Percentiles rank a stretch among this genome's conserved stretches.
Conservation (phyloP, 768 basidiomycete species). For the Termitomyces sp. region DNA sequence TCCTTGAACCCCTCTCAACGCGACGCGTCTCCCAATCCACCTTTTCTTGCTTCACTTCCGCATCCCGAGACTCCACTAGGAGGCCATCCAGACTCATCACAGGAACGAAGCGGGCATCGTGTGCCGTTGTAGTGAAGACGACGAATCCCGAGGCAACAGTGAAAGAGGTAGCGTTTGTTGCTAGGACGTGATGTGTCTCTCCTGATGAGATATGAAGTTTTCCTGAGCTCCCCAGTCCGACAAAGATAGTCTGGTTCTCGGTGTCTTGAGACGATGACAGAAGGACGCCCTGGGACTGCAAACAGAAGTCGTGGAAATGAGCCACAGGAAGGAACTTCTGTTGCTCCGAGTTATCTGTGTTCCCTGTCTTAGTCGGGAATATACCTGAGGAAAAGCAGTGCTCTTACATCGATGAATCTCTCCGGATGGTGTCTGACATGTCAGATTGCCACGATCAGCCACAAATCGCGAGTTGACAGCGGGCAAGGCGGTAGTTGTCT, state of each 20-base stretch:
- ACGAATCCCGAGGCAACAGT: slow-evolving; percentile 70
- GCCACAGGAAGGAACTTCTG: slow-evolving; percentile 24
- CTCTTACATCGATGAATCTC: slow-evolving; percentile 43
- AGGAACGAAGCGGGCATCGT: slow-evolving; percentile 77
- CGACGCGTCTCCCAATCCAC: slow-evolving; percentile 65
- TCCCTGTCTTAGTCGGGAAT: slow-evolving; percentile 4
- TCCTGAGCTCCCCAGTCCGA: slow-evolving; percentile 65
- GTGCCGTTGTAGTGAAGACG: slow-evolving; percentile 80
- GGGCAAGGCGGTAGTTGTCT: slow-evolving; percentile 27
- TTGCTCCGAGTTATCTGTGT: slow-evolving; percentile 18
- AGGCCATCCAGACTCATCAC: slow-evolving; percentile 29
- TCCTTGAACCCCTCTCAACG: slow-evolving; percentile 86
- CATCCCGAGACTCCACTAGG: slow-evolving; percentile 24
- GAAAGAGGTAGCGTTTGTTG: slow-evolving; percentile 68
- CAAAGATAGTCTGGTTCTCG: slow-evolving; percentile 31
- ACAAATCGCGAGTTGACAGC: slow-evolving; percentile 48
- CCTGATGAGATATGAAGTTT: slow-evolving; percentile 55
- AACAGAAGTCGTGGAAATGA: slow-evolving; percentile 60
- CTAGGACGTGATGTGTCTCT: slow-evolving; percentile 33
- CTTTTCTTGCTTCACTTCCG: slow-evolving; percentile 24
- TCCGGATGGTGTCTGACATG: slow-evolving; percentile 48
- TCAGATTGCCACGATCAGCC: slow-evolving; percentile 23
- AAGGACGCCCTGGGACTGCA: slow-evolving; percentile 34
- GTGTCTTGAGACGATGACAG: slow-evolving; percentile 16
- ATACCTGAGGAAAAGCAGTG: not conserved